phyloP scores from a whole-genome alignment of 2,329 filamentous ascomycete genomes.

The Fusarium nematophilum region DNA sequence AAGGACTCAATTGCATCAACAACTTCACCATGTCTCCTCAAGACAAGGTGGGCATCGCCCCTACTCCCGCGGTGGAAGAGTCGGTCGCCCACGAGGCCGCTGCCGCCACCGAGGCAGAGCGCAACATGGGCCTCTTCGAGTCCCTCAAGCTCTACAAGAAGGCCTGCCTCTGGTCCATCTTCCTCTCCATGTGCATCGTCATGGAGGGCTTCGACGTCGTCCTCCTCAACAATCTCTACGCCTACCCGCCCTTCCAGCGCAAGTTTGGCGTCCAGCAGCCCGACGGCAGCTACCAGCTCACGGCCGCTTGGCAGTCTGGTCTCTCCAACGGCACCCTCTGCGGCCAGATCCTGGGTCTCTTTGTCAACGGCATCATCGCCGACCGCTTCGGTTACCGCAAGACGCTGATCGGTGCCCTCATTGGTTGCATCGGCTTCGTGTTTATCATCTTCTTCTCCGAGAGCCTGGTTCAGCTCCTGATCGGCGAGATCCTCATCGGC shows the following conservation, averaged over 20 bases:
- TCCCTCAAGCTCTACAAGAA: slow-evolving; percentile 56
- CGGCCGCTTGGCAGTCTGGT: slow-evolving; percentile 64
- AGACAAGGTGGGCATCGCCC: slow-evolving; percentile 11
- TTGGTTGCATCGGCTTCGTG: slow-evolving; percentile 55
- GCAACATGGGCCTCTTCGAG: slow-evolving; percentile 46
- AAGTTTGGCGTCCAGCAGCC: slow-evolving; percentile 52
- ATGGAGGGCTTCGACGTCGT: slow-evolving; percentile 57
- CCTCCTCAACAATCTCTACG: slow-evolving; percentile 56
- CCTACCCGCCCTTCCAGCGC: slow-evolving; percentile 52
- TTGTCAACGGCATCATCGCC: slow-evolving; percentile 60
- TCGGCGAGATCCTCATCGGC: slow-evolving; percentile 59
- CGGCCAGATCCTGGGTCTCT: slow-evolving; percentile 63
- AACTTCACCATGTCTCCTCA: slow-evolving; percentile 27
- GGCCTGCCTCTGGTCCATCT: slow-evolving; percentile 52
- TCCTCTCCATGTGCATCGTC: slow-evolving; percentile 52
- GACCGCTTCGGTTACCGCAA: slow-evolving; percentile 60
- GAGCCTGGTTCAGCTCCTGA: slow-evolving; percentile 54
- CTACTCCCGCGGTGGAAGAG: slow-evolving; percentile 15
- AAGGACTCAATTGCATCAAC: background rate
- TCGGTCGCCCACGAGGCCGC: slow-evolving; percentile 38
- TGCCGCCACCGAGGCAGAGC: slow-evolving; percentile 49
- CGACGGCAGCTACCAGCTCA: slow-evolving; percentile 58
- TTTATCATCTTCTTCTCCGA: slow-evolving; percentile 62
- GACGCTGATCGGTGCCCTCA: slow-evolving; percentile 58
- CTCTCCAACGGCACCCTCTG: slow-evolving; percentile 60